Evolutionary conservation across 2,329 filamentous ascomycete species (phyloP).

Genomic region (Cordyceps fumosorosea): DNA sequence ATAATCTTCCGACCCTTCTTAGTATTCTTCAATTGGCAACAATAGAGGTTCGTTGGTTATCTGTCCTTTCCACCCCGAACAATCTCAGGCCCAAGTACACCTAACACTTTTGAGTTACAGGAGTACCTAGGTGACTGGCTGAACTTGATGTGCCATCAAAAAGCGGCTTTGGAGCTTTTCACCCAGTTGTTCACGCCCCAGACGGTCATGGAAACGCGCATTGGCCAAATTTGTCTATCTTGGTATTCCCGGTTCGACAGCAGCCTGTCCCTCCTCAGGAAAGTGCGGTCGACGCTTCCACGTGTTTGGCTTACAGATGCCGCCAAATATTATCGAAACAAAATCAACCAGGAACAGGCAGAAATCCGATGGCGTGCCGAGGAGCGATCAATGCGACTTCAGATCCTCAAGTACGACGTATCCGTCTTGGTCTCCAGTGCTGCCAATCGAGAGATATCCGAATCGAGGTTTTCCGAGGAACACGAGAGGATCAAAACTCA

Average conservation of each 20-base stretch:
- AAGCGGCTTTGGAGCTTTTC: conserved; percentile 77
- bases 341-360: conserved; percentile 52
- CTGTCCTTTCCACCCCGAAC: neutral
- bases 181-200: conserved; percentile 71
- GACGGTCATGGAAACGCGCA: conserved; percentile 62
- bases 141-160: conserved; percentile 86
- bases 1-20: conserved; percentile 67
- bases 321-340: conserved; percentile 55
- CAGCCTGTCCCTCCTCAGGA: conserved; percentile 75
- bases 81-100: neutral
- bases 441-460: conserved; percentile 55
- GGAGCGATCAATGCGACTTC: conserved; percentile 56
- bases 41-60: conserved; percentile 65
- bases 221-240: conserved; percentile 66
- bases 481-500: conserved; percentile 46
- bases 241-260: conserved; percentile 92
- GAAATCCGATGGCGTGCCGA: conserved; percentile 62
- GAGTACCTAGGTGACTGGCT: conserved; percentile 95
- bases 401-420: conserved; percentile 74
- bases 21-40: conserved; percentile 89
- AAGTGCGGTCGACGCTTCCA: conserved; percentile 65
- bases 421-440: conserved; percentile 68
- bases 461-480: conserved; percentile 58
- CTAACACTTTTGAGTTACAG: conserved; percentile 37
- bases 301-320: conserved; percentile 70